Percentiles rank a stretch among this genome's conserved stretches.
Conservation (phyloP, 495 filamentous ascomycete species). For the Neurospora sp. region DNA sequence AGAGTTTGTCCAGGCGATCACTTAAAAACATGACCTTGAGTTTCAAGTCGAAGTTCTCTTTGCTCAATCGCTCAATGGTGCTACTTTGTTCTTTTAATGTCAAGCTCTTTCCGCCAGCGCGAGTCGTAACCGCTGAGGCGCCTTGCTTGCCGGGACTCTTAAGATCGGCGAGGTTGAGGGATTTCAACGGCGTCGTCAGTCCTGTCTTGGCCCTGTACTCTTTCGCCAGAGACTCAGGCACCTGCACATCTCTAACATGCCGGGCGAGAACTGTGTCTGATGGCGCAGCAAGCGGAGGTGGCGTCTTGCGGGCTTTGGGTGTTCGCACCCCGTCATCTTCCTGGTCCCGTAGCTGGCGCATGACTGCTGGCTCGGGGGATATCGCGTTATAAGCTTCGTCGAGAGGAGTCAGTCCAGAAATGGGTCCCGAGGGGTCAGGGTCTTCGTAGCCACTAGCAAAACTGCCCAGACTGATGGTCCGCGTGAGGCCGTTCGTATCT, state of each 20-base stretch:
- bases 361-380: conserved; percentile 15
- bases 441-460: conserved; percentile 88
- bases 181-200: conserved; percentile 40
- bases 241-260: conserved; percentile 76
- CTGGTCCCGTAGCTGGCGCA: conserved; percentile 2
- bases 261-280: conserved; percentile 85
- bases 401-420: conserved; percentile 41
- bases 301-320: conserved; percentile 41
- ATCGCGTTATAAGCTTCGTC: conserved; percentile 31
- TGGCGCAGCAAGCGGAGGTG: conserved; percentile 41
- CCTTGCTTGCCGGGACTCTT: conserved; percentile 21
- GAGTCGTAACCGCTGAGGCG: conserved; percentile 40
- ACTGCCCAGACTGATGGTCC: conserved; percentile 83
- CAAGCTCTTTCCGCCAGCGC: conserved; percentile 65
- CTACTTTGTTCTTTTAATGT: conserved; percentile 95
- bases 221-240: conserved; percentile 78
- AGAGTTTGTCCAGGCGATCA: conserved; percentile 82
- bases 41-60: conserved; percentile 96
- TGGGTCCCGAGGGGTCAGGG: conserved; percentile 43
- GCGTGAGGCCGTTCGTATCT: conserved; percentile 49
- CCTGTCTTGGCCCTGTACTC: conserved; percentile 60
- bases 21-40: conserved; percentile 95
- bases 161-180: conserved; percentile 47
- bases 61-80: conserved; percentile 88
- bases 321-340: conserved; percentile 27